Evolutionary conservation across 1,139 yeast species (phyloP).

Genomic region (Tardiomyces digboiensis): DNA sequence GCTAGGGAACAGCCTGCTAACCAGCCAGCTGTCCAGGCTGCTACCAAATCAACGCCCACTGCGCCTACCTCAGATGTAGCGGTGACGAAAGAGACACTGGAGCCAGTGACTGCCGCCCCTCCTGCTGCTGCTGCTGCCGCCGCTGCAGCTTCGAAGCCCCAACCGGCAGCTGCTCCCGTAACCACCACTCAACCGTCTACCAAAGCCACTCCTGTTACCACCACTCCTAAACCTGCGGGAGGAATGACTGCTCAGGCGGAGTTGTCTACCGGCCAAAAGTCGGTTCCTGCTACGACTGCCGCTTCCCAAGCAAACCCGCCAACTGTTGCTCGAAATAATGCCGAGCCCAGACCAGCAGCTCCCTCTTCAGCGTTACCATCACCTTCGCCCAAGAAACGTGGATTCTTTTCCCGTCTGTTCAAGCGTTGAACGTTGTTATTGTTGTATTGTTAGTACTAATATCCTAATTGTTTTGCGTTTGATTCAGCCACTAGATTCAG

Average conservation of each 20-base stretch:
- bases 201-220: background rate
- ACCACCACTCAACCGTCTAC: background rate
- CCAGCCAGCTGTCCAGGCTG: background rate
- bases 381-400: background rate
- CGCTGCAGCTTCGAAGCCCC: slow-evolving; percentile 11
- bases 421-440: background rate
- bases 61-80: slow-evolving; percentile 1
- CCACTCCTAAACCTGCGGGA: background rate
- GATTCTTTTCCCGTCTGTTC: slow-evolving; percentile 4
- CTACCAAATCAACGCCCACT: background rate
- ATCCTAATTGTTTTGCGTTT: too few relatives aligned
- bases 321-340: too few relatives aligned
- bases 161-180: slow-evolving; percentile 10
- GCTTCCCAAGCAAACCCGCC: too few relatives aligned
- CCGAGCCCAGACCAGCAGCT: slow-evolving; percentile 4
- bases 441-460: background rate
- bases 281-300: too few relatives aligned
- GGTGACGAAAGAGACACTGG: slow-evolving; percentile 1
- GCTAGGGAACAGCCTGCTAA: background rate
- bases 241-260: slow-evolving; percentile 1
- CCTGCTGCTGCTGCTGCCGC: slow-evolving; percentile 11
- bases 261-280: too few relatives aligned
- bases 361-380: background rate
- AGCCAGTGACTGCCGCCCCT: slow-evolving; percentile 2
- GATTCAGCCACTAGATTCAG: too few relatives aligned